phyloP scores from a whole-genome alignment of 108 stramenopile genomes.

The Nannochloropsis salina region DNA sequence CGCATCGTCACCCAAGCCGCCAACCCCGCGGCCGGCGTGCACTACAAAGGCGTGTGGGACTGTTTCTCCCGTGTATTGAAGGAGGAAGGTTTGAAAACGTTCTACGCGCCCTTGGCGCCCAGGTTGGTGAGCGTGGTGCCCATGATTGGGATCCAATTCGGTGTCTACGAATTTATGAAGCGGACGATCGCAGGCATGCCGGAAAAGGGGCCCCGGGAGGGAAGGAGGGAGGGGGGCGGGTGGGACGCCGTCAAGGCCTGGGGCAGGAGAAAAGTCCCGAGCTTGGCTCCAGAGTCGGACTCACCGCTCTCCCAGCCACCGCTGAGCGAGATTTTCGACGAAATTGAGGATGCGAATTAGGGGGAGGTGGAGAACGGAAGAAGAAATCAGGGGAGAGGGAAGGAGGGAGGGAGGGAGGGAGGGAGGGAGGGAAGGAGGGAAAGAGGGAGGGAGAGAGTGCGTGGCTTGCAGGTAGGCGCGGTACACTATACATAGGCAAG shows the following conservation, averaged over 20 bases:
- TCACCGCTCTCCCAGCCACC: neutral
- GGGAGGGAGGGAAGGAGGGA: neutral
- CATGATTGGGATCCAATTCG: conserved; percentile 96
- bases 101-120: conserved; percentile 86
- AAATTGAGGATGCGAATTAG: conserved; percentile 20
- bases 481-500: too few relatives aligned
- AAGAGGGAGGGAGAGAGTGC: neutral
- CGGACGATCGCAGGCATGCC: conserved; percentile 34
- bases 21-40: conserved; percentile 26
- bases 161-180: conserved; percentile 63
- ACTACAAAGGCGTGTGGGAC: conserved; percentile 86
- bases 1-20: conserved; percentile 74
- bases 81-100: conserved; percentile 80
- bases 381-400: neutral
- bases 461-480: too few relatives aligned
- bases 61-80: conserved; percentile 69
- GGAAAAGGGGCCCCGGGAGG: conserved; percentile 5
- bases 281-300: neutral
- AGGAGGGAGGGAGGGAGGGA: neutral
- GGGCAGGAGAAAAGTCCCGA: neutral
- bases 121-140: conserved; percentile 88
- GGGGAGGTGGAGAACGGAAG: neutral
- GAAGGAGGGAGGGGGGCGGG: neutral
- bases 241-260: neutral
- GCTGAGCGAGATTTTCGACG: conserved; percentile 6